Evolutionary conservation across 176 grass and related monocot genomes (phyloP).

Genomic region (Juncus inflexus): DNA sequence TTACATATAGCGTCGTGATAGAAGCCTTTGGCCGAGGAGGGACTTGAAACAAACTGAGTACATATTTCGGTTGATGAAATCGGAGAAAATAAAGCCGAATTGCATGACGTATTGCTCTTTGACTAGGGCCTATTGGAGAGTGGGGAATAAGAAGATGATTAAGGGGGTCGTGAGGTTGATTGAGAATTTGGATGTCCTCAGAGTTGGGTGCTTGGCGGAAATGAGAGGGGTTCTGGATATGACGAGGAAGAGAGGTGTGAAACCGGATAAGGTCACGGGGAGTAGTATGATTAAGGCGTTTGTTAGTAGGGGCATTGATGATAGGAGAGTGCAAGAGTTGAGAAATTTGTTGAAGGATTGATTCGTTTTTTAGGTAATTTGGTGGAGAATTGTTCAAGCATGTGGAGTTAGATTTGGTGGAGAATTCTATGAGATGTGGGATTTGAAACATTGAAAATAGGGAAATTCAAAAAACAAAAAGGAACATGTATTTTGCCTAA

Average conservation of each 20-base stretch:
- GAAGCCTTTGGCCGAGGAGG: conserved; percentile 80
- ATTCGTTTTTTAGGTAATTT: too few relatives aligned
- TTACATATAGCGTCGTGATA: conserved; percentile 91
- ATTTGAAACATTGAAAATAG: too few relatives aligned
- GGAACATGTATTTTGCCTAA: too few relatives aligned
- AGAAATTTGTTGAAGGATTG: conserved; percentile 47
- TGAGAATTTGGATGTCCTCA: conserved; percentile 75
- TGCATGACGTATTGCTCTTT: conserved; percentile 88
- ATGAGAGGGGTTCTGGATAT: conserved; percentile 80
- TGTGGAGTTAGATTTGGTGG: too few relatives aligned
- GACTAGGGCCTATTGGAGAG: conserved; percentile 79
- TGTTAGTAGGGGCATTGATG: conserved; percentile 75
- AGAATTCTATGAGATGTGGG: too few relatives aligned
- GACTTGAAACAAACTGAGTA: conserved; percentile 90
- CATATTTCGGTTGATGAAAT: conserved; percentile 94
- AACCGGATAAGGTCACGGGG: conserved; percentile 74
- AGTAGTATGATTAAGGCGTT: conserved; percentile 93
- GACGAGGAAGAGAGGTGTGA: conserved; percentile 55
- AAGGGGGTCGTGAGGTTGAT: conserved; percentile 52
- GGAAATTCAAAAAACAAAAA: too few relatives aligned
- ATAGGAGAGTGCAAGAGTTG: conserved; percentile 61
- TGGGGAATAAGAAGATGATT: conserved; percentile 63
- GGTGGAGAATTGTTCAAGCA: too few relatives aligned
- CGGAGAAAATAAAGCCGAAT: conserved; percentile 87
- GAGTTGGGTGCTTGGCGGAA: conserved; percentile 69